Base-by-base conservation (phyloP, 208 protist genomes). In the Trypanosoma congolense region DNA sequence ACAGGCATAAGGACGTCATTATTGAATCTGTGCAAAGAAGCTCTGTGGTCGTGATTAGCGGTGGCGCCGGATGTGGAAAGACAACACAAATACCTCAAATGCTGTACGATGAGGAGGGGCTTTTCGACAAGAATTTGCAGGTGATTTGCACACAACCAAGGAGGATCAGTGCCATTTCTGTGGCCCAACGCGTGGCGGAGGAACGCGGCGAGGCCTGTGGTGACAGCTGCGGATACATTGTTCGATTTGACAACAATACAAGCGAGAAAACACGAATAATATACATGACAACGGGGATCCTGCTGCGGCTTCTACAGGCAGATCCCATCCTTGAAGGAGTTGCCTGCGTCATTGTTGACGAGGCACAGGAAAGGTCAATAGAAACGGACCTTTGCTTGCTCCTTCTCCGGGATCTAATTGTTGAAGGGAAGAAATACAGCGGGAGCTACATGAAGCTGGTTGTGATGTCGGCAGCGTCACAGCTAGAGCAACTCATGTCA, bases 201-300 rank as follows among this genome's bases (percentile, higher is more conserved):
- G 89, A 97, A 59, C 75, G 84, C 22, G 84, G 76, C 25, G 86
- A 95, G 55, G 57, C 58, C 5, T 87, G 88, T 40, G 93, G 92
- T 21, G 62, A 88, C 61, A 87, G 70, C 45, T 92, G 91, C 35
- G 92, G 92, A 10, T 97, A 96, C 71, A 67, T 86, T 43, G 90
- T 96, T 45, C 78, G 92, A 6, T 90, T 95, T 56, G 89, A 95
- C 38, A 87, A 87, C 43, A 71, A 76, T 38, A 86, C 77, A 38
- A 85, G 73, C 33, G 47, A 55, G 25, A 58, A 71, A 19, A 99
- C 97, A 1, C 73, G 73, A n/a, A 96, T 99, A 35, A 92, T 98
- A 61, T 99, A 98, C 65, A 92, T 98, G 76, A 99, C 98, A 16
- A 97, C 98, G 50, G 97, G 97, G 63, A 98, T 99, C 71, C 60